Conservation (phyloP, 2,329 filamentous ascomycete genomes). For the Fusarium marasasianum region DNA sequence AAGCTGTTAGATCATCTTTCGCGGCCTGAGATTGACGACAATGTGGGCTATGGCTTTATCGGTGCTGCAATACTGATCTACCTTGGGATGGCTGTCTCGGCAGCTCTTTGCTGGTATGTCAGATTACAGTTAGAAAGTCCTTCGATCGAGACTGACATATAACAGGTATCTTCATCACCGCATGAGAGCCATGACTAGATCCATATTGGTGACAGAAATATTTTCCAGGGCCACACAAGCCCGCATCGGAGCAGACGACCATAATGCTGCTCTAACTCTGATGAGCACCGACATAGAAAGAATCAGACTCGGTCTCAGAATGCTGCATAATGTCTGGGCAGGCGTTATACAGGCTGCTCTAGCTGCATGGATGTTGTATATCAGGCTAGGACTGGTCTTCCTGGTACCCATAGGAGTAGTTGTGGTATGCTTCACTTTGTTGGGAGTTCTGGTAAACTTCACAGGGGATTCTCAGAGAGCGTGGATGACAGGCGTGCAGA, state of each 20-base stretch:
- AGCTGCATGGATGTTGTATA: background rate
- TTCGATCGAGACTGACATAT: background rate
- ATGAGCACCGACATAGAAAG: background rate
- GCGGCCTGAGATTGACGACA: background rate
- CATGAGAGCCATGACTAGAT: background rate
- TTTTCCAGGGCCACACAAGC: background rate
- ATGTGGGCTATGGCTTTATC: background rate
- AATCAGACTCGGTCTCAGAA: background rate
- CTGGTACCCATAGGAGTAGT: background rate
- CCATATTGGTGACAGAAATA: background rate
- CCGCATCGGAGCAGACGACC: background rate
- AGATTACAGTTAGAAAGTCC: background rate
- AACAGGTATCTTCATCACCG: background rate
- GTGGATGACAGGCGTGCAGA: conserved; percentile 52
- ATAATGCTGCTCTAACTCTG: background rate
- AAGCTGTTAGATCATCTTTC: background rate
- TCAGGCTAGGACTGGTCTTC: background rate
- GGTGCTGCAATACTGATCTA: background rate
- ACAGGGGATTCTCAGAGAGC: conserved; percentile 39
- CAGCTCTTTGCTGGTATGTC: background rate
- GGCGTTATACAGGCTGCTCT: background rate
- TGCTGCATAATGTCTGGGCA: background rate
- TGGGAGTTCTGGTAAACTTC: conserved; percentile 23
- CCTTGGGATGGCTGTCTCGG: background rate
- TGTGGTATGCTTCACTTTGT: conserved; percentile 1